Evolutionary conservation across 2,329 filamentous ascomycete genomes (phyloP).

Genomic region (Aspergillus terreus): DNA sequence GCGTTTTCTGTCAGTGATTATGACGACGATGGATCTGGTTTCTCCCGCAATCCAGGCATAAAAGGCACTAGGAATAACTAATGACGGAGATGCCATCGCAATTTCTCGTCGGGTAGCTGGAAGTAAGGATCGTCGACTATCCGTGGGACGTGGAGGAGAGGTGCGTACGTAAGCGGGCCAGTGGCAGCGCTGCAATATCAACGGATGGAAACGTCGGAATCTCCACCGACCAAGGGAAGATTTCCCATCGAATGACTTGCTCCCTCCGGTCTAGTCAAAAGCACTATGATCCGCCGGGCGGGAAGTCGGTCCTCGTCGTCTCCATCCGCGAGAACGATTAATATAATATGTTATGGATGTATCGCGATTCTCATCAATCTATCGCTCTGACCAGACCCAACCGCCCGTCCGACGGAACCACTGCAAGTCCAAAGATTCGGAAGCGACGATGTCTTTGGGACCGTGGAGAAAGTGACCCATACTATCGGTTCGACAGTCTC

Average conservation of each 20-base stretch:
- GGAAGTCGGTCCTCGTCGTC: not conserved
- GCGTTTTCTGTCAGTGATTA: conserved; percentile 18
- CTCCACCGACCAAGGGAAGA: not conserved
- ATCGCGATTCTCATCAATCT: not conserved
- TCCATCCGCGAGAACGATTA: not conserved
- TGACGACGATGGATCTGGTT: too few species aligned
- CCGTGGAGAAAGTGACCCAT: conserved; percentile 3
- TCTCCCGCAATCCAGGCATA: not conserved
- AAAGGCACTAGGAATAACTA: not conserved
- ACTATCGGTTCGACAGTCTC: conserved; percentile 1
- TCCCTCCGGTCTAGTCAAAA: not conserved
- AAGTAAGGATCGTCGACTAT: not conserved
- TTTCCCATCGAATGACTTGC: not conserved
- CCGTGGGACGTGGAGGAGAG: not conserved
- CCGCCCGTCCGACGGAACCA: too few species aligned
- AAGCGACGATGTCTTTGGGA: too few species aligned
- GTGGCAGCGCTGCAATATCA: conserved; percentile 5
- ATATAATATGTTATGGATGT: not conserved
- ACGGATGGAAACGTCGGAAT: conserved; percentile 6
- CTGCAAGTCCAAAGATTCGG: too few species aligned
- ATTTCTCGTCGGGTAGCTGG: not conserved
- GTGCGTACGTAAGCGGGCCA: conserved; percentile 6
- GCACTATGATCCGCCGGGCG: not conserved
- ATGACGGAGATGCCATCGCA: not conserved
- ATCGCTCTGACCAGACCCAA: not conserved